Base-by-base conservation (phyloP, 176 grass and related monocot species). In the Oryza glumipatula region DNA sequence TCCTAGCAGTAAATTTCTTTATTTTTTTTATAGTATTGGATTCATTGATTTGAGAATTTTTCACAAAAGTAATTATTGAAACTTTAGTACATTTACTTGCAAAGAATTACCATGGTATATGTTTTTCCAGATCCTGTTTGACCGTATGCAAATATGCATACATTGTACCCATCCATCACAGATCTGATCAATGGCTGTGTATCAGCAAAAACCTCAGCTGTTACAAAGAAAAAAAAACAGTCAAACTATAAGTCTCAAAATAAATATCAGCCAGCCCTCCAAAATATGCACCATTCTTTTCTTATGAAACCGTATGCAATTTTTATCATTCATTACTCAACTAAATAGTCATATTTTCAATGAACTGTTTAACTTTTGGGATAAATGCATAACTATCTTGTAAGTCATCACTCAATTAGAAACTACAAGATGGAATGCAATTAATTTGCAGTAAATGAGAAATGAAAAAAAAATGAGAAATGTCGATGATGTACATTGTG, bases 101-200 rank as follows among this genome's bases (percentile, higher is more conserved):
- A n/a, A 78, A 71, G 46, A 67, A 41, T 85, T 97, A 97, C 92
- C 94, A 97, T 97, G 23, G 94, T 97, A 65, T 97, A 97, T 39
- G 94, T 94, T 76, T 97, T 97, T 2, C 94, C 94, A 41, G 91
- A 97, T 66, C 94, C 91, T 30, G 92, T 97, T 79, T 94, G 94
- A 76, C 94, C 94, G 82, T 97, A 97, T 65, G 94, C 94, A 92
- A 97, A 97, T 83, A 97, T 94, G 70, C 94, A 97, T 13, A 97
- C 89, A 83, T 94, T 94, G 63, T 85, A 97, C 28, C 94, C 94
- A 82, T 97, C 94, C 89, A 97, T 88, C 49, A 97, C 85, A 0
- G 94, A 97, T 92, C 92, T 90, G 68, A 97, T 91, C 73, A 97
- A 78, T 78, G 91, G 91, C 38, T 90, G 94, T 0, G 87, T 97